Evolutionary conservation across 1,284 basidiomycete genomes (phyloP).

Genomic region (Malassezia vespertilionis): DNA sequence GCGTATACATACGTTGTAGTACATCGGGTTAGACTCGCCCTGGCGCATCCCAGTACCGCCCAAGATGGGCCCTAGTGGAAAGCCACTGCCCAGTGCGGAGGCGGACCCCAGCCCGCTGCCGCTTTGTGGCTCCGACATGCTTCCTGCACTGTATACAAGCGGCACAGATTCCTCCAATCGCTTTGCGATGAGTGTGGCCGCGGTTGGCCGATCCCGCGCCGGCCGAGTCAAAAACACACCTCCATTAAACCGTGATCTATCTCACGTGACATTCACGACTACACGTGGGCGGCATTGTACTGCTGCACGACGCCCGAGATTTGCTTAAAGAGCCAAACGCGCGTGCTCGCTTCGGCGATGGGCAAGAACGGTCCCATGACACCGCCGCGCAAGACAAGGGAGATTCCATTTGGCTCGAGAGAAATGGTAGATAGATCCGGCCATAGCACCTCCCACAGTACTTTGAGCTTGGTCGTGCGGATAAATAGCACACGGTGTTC

Average conservation of each 20-base stretch:
- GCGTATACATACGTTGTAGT: conserved; percentile 13
- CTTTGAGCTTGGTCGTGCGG: conserved; percentile 68
- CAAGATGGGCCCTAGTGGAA: conserved; percentile 12
- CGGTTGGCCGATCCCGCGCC: not conserved
- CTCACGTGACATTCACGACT: conserved; percentile 5
- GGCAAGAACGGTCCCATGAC: conserved; percentile 54
- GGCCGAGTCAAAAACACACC: not conserved
- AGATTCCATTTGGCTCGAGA: conserved; percentile 39
- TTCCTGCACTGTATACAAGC: not conserved
- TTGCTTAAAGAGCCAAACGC: conserved; percentile 55
- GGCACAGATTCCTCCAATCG: not conserved
- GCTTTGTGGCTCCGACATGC: conserved; percentile 12
- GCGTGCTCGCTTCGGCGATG: conserved; percentile 51
- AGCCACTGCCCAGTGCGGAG: conserved; percentile 6
- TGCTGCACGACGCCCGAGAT: conserved; percentile 47
- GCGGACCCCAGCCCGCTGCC: conserved; percentile 9
- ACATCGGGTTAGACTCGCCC: conserved; percentile 15
- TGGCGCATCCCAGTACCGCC: conserved; percentile 6
- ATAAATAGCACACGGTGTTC: conserved; percentile 57
- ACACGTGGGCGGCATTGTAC: conserved; percentile 19
- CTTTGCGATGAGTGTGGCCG: conserved; percentile 3
- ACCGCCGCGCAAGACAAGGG: conserved; percentile 57
- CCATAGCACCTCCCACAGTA: conserved; percentile 87
- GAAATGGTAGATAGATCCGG: conserved; percentile 75
- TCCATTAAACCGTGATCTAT: not conserved